Evolutionary conservation across 169 alveolate species (phyloP).

Genomic region (Amoebophrya sp.): DNA sequence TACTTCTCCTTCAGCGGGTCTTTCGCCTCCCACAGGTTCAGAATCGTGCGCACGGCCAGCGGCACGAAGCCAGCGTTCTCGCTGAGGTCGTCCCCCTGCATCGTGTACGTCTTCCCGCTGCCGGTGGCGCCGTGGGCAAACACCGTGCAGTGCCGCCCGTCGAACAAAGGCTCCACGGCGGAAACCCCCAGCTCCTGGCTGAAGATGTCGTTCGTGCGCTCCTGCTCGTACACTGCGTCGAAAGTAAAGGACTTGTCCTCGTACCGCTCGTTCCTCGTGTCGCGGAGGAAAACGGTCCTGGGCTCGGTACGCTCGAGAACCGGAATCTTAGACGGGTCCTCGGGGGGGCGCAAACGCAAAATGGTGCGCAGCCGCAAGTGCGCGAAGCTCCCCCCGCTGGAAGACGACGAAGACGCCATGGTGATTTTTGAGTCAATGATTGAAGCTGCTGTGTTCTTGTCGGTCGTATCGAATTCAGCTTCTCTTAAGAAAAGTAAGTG

Average conservation of each 20-base stretch:
- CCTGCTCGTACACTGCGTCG: background rate
- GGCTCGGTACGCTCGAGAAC: background rate
- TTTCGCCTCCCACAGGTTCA: background rate
- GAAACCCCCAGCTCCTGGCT: background rate
- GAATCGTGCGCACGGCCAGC: background rate
- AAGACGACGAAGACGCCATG: background rate
- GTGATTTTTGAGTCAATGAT: no score
- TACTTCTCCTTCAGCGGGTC: background rate
- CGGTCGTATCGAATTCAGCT: no score
- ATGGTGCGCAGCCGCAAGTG: background rate
- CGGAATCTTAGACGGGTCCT: background rate
- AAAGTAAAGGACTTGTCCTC: background rate
- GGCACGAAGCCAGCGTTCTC: background rate
- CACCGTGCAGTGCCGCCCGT: slow-evolving; percentile 14
- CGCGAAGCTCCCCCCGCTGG: background rate
- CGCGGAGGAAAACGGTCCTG: background rate
- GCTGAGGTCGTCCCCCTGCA: slow-evolving; percentile 25
- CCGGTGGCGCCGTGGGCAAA: slow-evolving; percentile 41
- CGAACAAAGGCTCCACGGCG: background rate
- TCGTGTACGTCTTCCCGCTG: slow-evolving; percentile 38
- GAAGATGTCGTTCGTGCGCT: background rate
- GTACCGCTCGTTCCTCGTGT: background rate
- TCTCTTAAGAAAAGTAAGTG: no score
- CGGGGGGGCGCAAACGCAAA: background rate
- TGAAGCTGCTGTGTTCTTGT: no score